phyloP scores from a whole-genome alignment of 2,329 filamentous ascomycete species.

The Onygenales sp. region DNA sequence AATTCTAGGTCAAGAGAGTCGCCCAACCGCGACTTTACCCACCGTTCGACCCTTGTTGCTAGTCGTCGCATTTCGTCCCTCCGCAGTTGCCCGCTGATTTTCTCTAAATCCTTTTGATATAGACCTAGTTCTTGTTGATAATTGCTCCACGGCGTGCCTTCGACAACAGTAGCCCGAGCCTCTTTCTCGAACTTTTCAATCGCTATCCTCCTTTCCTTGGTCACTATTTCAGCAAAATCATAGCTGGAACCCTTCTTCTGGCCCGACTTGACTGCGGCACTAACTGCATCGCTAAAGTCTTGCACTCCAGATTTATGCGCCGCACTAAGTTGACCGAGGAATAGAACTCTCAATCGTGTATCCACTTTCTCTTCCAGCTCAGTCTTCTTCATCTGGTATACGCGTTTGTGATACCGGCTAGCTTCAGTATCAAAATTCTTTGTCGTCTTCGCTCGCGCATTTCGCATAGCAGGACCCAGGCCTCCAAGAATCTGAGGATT shows the following conservation, averaged over 20 bases:
- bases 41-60: constrained; percentile 82
- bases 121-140: constrained; percentile 70
- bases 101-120: constrained; percentile 84
- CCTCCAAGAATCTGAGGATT: constrained; percentile 62
- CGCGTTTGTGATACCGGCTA: constrained; percentile 91
- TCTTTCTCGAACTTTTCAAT: constrained; percentile 66
- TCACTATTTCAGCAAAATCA: constrained; percentile 92
- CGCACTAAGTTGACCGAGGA: constrained; percentile 76
- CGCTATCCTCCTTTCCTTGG: constrained; percentile 67
- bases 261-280: constrained; percentile 75
- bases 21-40: constrained; percentile 78
- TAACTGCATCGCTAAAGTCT: constrained; percentile 79
- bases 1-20: constrained; percentile 90
- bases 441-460: constrained; percentile 61
- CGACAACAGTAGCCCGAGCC: constrained; percentile 63
- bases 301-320: constrained; percentile 81
- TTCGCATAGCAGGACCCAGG: constrained; percentile 64
- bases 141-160: constrained; percentile 77
- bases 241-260: constrained; percentile 87
- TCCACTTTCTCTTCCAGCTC: constrained; percentile 86
- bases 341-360: constrained; percentile 75
- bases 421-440: constrained; percentile 84
- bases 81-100: constrained; percentile 72
- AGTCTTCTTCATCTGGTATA: constrained; percentile 73
- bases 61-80: constrained; percentile 94